Evolutionary conservation across 192 early-diverging fungal species (phyloP), one percentile per base, ranked within the genome.

Genomic region (Backusella liffmaniae): DNA sequence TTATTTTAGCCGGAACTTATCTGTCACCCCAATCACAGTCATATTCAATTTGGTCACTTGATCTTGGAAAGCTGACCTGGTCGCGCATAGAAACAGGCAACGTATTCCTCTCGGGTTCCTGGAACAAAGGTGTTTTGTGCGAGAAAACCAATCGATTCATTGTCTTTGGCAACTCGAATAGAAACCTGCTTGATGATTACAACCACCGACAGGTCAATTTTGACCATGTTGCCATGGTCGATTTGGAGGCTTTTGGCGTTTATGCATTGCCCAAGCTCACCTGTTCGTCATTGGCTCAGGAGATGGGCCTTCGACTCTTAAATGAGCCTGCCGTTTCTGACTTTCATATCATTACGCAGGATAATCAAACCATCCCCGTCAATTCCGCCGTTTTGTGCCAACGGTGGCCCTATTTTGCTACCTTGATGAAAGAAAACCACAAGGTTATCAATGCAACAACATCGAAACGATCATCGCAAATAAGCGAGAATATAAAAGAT

Each of bases 181-280:
- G 93, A 26, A 88, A 81, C 41, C 83, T 93, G 68, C 83, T 89
- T 4, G 91, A 93, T 62, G 93, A 95, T 77, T 95, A 95, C 73
- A 88, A 93, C 76, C 87, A 92, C 56, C 87, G 93, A 41, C 91
- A 92, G 72, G 87, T 91, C 66, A 95, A 95, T 78, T 95, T 93
- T 82, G 86, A 90, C 75, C 91, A 95, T 71, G 82, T 93, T 67
- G 88, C 91, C 26, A 85, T 91, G 9, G 86, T 95, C 4, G 89
- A 92, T 69, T 74, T 93, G 72, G 90, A 93, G 37, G 92, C 92
- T 0, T 92, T 95, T 78, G 93, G 93, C 6, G 85, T 87, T 72
- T 91, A 86, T 75, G 80, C 80, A 70, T 83, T 76, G 66, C 89
- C 90, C n/a, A 80, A 79, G 10, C 76, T 88, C 1, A 88, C 89